Evolutionary conservation across 345 rosid genomes (phyloP).

Genomic region (Odontarrhena argentea): DNA sequence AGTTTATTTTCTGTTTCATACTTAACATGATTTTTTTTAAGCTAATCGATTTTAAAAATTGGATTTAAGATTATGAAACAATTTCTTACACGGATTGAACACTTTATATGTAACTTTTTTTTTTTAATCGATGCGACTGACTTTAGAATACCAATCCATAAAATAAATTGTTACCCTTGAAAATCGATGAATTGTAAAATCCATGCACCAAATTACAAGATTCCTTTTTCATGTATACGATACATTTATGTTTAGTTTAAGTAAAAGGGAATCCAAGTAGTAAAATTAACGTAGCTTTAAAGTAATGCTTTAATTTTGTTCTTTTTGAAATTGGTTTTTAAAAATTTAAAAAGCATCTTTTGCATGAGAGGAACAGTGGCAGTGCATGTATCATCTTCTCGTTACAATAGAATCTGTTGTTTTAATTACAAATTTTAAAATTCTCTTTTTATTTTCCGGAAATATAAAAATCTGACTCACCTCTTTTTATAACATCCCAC

Average conservation of each 20-base stretch:
- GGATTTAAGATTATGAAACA: not conserved
- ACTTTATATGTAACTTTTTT: not conserved
- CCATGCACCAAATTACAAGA: slow-evolving; percentile 35
- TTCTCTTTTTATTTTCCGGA: not conserved
- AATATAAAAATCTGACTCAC: slow-evolving; percentile 1
- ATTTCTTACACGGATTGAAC: not conserved
- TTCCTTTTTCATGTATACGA: slow-evolving; percentile 36
- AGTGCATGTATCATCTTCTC: slow-evolving; percentile 45
- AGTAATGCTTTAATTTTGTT: slow-evolving; percentile 36
- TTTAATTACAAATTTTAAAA: slow-evolving; percentile 28
- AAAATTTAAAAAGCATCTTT: slow-evolving; percentile 37
- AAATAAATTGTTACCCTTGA: too few species aligned
- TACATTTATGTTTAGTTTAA: slow-evolving; percentile 31
- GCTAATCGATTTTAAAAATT: not conserved
- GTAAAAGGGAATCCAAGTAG: slow-evolving; percentile 29
- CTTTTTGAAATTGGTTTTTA: slow-evolving; percentile 28
- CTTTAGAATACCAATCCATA: too few species aligned
- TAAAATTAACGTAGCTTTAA: slow-evolving; percentile 41
- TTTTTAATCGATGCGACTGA: too few species aligned
- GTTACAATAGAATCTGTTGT: slow-evolving; percentile 41
- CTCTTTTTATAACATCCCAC: slow-evolving; percentile 38
- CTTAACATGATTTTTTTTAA: not conserved
- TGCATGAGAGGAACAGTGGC: slow-evolving; percentile 45
- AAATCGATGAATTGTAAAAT: too few species aligned
- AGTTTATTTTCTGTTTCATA: not conserved